Evolutionary conservation across 768 basidiomycete genomes (phyloP).

Genomic region (Boletellus ananiceps): DNA sequence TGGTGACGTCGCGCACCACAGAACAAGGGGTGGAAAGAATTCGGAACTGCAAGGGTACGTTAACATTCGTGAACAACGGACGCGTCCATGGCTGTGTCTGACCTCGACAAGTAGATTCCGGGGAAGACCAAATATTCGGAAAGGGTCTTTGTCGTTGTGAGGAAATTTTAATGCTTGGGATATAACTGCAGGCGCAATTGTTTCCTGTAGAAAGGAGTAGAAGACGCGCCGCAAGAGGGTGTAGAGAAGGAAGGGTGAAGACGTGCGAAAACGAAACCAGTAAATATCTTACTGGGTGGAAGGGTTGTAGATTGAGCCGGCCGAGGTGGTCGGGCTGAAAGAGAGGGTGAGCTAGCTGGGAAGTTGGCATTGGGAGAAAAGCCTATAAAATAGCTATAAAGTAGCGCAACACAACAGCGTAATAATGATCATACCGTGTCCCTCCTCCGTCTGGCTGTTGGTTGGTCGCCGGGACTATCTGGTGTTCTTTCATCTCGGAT

Average conservation of each 20-base stretch:
- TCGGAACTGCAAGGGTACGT: conserved; percentile 46
- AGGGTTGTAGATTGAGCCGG: conserved; percentile 36
- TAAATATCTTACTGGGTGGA: conserved; percentile 38
- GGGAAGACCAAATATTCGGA: conserved; percentile 70
- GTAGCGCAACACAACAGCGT: neutral
- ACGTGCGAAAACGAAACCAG: neutral
- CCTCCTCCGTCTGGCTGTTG: conserved; percentile 21
- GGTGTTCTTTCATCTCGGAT: conserved; percentile 7
- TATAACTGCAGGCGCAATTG: conserved; percentile 30
- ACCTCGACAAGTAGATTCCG: conserved; percentile 70
- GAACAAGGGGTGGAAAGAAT: conserved; percentile 68
- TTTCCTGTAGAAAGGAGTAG: conserved; percentile 25
- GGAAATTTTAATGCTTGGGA: conserved; percentile 46
- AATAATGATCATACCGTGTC: conserved; percentile 14
- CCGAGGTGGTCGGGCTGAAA: conserved; percentile 38
- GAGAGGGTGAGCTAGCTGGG: conserved; percentile 36
- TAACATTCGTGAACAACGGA: neutral
- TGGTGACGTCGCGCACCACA: conserved; percentile 64
- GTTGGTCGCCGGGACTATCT: conserved; percentile 17
- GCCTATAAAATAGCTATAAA: conserved; percentile 27
- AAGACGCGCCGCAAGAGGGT: neutral
- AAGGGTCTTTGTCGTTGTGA: conserved; percentile 42
- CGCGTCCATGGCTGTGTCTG: conserved; percentile 15
- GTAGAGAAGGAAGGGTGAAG: neutral
- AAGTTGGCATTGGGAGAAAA: conserved; percentile 39